Base-by-base conservation (phyloP, 345 rosid species). In the Eucalyptus tenuipes region DNA sequence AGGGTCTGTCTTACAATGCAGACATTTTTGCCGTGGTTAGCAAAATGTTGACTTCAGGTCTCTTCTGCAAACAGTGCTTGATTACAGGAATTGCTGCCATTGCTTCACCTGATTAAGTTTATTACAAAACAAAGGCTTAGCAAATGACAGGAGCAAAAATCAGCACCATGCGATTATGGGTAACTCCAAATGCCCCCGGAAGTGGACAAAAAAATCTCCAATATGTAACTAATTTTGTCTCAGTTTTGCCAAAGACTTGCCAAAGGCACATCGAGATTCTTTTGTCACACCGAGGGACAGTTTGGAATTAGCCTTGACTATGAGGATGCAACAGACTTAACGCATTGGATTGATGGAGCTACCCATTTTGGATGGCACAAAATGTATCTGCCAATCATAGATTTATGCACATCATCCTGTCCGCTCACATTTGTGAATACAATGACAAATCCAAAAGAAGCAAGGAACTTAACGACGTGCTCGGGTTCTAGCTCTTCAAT, bases 71-170 rank as follows among this genome's bases (percentile, higher is more conserved):
- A 90, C 96, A 96, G 47, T 84, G 91, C 90, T 89, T 94, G 85
- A 97, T 94, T 45, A 97, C 96, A 5, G 99, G 99, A 93, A 97
- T 94, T 24, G 95, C 95, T 66, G 97, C 99, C 98, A 97, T 96
- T 91, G 99, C 99, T 93, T 96, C 99, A 88, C 99, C 98, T 96
- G 88, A 27, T 85, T 27, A 87, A 81, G 79, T 22, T 50, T 57
- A 13, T 29, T 31, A 49, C 49, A 57, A 86, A 86, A 47, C 86
- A 49, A 11, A 33, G 27, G 47, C 47, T 75, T 75, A 75, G 84
- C 84, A 75, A 75, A 13, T 20, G 49, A 33, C 29, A 40, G 84
- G 40, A 75, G 84, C 84, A 40, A 40, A 40, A 75, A 40, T 40
- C 84, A 75, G 84, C 29, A 75, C 20, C 14, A 64, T 15, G 75